phyloP scores from a whole-genome alignment of 1,139 yeast genomes.

The Casaregolazyma lundiana region DNA sequence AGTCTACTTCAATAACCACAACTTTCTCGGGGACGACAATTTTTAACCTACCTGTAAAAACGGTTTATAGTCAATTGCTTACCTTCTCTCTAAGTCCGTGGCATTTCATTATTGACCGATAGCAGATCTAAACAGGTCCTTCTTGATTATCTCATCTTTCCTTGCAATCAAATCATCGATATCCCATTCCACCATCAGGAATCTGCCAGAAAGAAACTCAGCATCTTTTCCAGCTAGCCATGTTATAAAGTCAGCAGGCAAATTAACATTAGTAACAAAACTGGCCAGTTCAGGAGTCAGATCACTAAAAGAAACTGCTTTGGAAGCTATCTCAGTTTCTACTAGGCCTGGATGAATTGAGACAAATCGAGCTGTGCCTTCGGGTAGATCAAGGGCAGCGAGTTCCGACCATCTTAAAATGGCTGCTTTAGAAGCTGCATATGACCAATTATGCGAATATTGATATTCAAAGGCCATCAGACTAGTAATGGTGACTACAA shows the following conservation, averaged over 20 bases:
- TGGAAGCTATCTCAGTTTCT: slow-evolving; percentile 1
- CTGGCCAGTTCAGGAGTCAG: neutral
- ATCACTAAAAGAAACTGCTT: neutral
- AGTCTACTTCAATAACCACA: no score
- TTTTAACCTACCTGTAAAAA: no score
- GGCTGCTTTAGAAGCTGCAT: neutral
- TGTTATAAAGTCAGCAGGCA: slow-evolving; percentile 5
- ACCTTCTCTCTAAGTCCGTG: no score
- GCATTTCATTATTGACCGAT: neutral
- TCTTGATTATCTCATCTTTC: slow-evolving; percentile 1
- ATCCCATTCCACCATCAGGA: slow-evolving; percentile 7
- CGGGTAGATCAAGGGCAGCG: neutral
- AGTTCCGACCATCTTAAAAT: neutral
- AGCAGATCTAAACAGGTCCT: neutral
- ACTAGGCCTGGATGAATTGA: slow-evolving; percentile 7
- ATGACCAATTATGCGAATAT: neutral
- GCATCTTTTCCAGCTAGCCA: slow-evolving; percentile 5
- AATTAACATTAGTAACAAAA: neutral
- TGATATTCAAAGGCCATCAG: neutral
- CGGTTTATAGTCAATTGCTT: no score
- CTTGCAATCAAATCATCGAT: slow-evolving; percentile 1
- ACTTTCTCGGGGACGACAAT: no score
- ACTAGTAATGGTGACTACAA: neutral
- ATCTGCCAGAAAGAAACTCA: neutral
- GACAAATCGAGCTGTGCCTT: neutral